phyloP scores from a whole-genome alignment of 78 protist genomes.

The Dictyostelium purpureum region DNA sequence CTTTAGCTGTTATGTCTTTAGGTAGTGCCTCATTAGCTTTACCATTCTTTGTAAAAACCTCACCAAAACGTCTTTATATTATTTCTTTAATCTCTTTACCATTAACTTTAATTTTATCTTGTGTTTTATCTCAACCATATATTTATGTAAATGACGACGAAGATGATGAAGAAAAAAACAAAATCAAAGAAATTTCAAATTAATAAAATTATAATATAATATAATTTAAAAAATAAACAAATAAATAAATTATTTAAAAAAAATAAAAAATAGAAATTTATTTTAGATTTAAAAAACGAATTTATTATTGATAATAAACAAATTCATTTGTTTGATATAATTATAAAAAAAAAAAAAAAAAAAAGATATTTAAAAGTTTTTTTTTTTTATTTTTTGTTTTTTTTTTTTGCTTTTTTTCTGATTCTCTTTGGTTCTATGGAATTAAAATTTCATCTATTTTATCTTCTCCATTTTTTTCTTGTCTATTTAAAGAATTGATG shows the following conservation, averaged over 20 bases:
- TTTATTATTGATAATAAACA: too few relatives aligned
- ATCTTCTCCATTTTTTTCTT: too few relatives aligned
- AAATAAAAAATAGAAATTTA: neutral
- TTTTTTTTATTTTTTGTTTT: too few relatives aligned
- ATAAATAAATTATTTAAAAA: neutral
- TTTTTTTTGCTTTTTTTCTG: too few relatives aligned
- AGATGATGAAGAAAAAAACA: slow-evolving; percentile 17
- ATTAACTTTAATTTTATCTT: slow-evolving; percentile 8
- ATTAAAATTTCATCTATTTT: too few relatives aligned
- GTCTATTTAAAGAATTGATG: too few relatives aligned
- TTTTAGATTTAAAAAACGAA: too few relatives aligned
- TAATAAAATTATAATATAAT: too few relatives aligned
- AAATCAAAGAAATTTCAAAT: neutral
- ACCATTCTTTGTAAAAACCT: neutral
- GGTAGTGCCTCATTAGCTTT: neutral
- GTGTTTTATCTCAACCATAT: slow-evolving; percentile 32
- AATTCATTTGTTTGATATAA: too few relatives aligned
- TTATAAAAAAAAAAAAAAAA: too few relatives aligned
- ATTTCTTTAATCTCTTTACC: slow-evolving; percentile 37
- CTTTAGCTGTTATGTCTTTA: neutral
- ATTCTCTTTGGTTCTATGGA: too few relatives aligned
- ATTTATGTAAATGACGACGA: slow-evolving; percentile 2
- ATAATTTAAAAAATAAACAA: neutral
- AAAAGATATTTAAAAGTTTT: too few relatives aligned
- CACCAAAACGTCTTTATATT: neutral